Percentiles rank a stretch among this genome's conserved stretches.
These are phyloP conservation scores for Fusarium pseudonygamai DNA, from an alignment of 2,329 filamentous ascomycete species.

Conservation along the genomic window DNA sequence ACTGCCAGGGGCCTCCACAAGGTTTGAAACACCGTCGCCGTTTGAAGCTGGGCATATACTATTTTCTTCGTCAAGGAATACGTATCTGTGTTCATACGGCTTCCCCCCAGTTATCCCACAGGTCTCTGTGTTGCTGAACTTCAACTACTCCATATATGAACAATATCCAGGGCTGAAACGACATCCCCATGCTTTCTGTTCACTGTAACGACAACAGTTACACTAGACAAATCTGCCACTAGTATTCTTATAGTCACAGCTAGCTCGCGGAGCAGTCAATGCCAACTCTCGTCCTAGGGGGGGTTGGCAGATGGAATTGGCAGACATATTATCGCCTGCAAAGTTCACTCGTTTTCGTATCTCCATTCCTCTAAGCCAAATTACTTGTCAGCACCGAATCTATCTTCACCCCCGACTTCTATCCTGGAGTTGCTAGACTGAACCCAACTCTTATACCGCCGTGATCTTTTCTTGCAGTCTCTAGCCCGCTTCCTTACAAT, in stretches of 20 bases:
- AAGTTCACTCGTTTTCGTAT: not conserved
- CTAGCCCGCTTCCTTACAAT: not conserved
- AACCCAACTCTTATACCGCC: not conserved
- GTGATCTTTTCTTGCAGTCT: not conserved
- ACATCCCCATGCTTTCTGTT: not conserved
- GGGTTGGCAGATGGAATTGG: not conserved
- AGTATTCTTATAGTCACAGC: not conserved
- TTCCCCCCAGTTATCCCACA: not conserved
- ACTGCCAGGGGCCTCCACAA: not conserved
- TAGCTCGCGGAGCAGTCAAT: not conserved
- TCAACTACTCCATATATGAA: not conserved
- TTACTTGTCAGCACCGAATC: not conserved
- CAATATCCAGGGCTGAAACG: not conserved
- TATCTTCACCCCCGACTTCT: fast-evolving
- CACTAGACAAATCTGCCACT: too few relatives aligned
- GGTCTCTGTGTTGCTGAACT: not conserved
- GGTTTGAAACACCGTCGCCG: not conserved
- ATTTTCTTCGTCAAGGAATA: not conserved
- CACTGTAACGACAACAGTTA: not conserved
- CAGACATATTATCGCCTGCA: fast-evolving
- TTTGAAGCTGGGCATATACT: not conserved
- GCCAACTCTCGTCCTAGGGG: not conserved
- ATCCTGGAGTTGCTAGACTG: not conserved
- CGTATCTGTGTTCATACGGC: not conserved
- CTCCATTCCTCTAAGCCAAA: not conserved